phyloP scores from a whole-genome alignment of 2,329 filamentous ascomycete species.

The Cytospora schulzeri region DNA sequence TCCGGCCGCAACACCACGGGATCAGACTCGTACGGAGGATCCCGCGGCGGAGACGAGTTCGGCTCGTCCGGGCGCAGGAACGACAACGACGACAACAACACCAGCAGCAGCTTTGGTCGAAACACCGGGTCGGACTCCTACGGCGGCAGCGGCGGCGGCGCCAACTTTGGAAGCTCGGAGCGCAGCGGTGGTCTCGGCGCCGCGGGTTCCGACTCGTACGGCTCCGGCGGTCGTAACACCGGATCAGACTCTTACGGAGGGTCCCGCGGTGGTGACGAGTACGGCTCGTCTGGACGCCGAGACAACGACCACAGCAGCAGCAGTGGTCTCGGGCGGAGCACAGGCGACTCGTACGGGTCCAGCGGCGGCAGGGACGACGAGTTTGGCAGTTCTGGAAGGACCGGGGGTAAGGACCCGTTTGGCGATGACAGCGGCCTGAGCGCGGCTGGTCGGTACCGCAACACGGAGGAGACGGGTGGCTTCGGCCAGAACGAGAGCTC shows the following conservation, averaged over 20 bases:
- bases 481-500: conserved; percentile 16
- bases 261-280: too few species aligned
- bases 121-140: conserved; percentile 19
- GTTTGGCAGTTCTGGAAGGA: conserved; percentile 28
- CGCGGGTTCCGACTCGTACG: not conserved
- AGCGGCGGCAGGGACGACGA: conserved; percentile 20
- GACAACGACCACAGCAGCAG: too few species aligned
- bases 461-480: too few species aligned
- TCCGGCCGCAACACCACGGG: too few species aligned
- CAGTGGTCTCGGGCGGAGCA: conserved; percentile 1
- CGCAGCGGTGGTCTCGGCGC: conserved; percentile 3
- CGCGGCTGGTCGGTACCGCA: too few species aligned
- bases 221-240: not conserved
- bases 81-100: too few species aligned
- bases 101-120: too few species aligned
- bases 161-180: conserved; percentile 17
- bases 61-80: conserved; percentile 11
- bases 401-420: not conserved
- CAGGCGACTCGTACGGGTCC: conserved; percentile 23
- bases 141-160: conserved; percentile 6
- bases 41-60: too few species aligned
- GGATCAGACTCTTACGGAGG: conserved; percentile 11
- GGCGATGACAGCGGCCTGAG: too few species aligned
- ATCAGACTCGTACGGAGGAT: too few species aligned
- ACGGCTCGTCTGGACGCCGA: not conserved